Evolutionary conservation across 495 filamentous ascomycete species (phyloP).

Genomic region (Rostrohypoxylon terebratum): DNA sequence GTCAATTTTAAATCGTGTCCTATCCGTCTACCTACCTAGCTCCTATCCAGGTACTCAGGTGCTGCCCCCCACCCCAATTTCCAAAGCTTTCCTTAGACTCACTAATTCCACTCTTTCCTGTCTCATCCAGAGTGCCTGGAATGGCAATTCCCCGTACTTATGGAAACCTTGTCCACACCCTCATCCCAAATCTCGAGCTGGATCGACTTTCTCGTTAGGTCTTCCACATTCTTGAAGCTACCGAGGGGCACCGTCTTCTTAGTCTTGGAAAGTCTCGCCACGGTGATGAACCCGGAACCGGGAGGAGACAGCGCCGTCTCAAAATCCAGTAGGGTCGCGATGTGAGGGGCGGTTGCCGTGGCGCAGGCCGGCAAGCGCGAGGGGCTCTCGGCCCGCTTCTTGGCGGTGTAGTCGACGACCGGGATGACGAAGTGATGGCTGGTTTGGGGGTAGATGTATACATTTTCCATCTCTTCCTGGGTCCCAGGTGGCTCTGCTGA

Average conservation of each 20-base stretch:
- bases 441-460: constrained; percentile 40
- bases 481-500: too few species aligned
- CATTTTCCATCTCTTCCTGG: constrained; percentile 10
- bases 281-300: constrained; percentile 22
- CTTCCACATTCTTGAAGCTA: constrained; percentile 12
- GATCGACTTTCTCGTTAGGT: constrained; percentile 30
- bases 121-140: background rate
- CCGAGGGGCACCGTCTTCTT: constrained; percentile 22
- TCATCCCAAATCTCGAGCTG: constrained; percentile 47
- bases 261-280: constrained; percentile 28
- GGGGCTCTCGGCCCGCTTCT: background rate
- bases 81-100: background rate
- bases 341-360: constrained; percentile 40
- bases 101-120: background rate
- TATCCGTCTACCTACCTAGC: background rate
- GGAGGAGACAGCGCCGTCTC: constrained; percentile 18
- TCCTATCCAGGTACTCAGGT: background rate
- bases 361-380: constrained; percentile 25
- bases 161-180: background rate
- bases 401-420: constrained; percentile 42
- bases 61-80: too few species aligned
- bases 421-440: constrained; percentile 40
- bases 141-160: background rate
- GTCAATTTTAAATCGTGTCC: too few species aligned
- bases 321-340: constrained; percentile 32